A percentile compares a stretch with the other conserved stretches of the same genome.
Evolutionary conservation across 2,329 filamentous ascomycete species (phyloP).

Genomic region (Phyllosticta paracitricarpa): DNA sequence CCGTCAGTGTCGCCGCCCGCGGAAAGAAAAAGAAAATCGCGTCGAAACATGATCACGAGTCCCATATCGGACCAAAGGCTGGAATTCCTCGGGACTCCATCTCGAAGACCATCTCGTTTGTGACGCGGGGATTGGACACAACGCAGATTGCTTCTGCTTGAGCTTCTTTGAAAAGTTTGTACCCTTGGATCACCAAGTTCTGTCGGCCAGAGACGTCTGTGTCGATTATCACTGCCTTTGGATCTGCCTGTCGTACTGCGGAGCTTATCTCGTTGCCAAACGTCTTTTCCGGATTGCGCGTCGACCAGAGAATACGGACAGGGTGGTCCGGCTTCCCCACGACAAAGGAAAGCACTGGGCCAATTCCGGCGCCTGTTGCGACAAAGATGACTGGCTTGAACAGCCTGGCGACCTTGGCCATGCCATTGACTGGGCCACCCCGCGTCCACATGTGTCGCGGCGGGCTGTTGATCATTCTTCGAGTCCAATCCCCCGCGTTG

Average conservation of each 20-base stretch:
- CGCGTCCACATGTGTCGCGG: conserved; percentile 23
- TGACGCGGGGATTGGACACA: conserved; percentile 60
- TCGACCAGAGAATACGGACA: conserved; percentile 59
- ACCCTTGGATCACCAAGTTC: conserved; percentile 49
- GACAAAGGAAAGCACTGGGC: conserved; percentile 39
- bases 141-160: conserved; percentile 60
- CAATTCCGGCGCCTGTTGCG: conserved; percentile 27
- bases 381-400: conserved; percentile 24
- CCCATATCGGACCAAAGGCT: conserved; percentile 66
- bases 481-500: conserved; percentile 27
- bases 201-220: conserved; percentile 47
- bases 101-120: conserved; percentile 57
- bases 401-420: conserved; percentile 23
- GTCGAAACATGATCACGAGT: conserved; percentile 40
- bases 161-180: conserved; percentile 37
- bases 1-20: not conserved
- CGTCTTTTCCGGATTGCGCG: conserved; percentile 50
- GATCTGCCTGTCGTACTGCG: conserved; percentile 48
- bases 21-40: not conserved
- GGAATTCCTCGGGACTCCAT: conserved; percentile 56
- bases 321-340: conserved; percentile 28
- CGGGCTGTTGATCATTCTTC: conserved; percentile 13
- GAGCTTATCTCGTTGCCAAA: conserved; percentile 51
- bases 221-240: conserved; percentile 57
- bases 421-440: conserved; percentile 20